Percentiles rank a stretch among this genome's conserved stretches.
Evolutionary conservation across 2,329 filamentous ascomycete species (phyloP).

Genomic region (Sordariomycetes sp.): DNA sequence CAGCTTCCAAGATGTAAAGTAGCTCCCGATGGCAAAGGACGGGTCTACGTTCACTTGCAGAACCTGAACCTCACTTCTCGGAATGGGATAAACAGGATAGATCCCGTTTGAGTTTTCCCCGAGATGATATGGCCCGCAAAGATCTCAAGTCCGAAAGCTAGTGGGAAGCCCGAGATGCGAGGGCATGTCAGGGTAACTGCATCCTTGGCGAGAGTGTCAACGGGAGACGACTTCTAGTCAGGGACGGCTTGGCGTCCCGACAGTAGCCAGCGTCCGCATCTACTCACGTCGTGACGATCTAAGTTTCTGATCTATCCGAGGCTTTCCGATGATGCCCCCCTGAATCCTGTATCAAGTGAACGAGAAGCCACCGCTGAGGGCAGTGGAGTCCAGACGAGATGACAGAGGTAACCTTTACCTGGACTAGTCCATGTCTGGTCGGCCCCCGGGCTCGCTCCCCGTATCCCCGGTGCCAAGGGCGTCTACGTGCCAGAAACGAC

Average conservation of each 20-base stretch:
- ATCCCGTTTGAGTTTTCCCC: no score
- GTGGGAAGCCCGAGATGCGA: not conserved
- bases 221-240: not conserved
- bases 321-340: not conserved
- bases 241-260: not conserved
- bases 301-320: not conserved
- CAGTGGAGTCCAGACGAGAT: not conserved
- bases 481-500: not conserved
- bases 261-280: not conserved
- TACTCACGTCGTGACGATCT: not conserved
- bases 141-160: not conserved
- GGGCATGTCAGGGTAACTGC: not conserved
- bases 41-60: no score
- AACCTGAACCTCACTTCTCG: no score
- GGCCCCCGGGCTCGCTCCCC: not conserved
- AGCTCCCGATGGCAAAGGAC: not conserved
- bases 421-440: not conserved
- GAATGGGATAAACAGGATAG: no score
- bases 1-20: not conserved
- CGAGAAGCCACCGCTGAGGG: not conserved
- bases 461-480: not conserved
- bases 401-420: not conserved
- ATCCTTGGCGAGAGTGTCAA: not conserved
- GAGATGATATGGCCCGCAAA: no score
- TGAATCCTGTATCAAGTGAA: not conserved